phyloP scores from a whole-genome alignment of 2,329 filamentous ascomycete species.

The Botrytis fabae region DNA sequence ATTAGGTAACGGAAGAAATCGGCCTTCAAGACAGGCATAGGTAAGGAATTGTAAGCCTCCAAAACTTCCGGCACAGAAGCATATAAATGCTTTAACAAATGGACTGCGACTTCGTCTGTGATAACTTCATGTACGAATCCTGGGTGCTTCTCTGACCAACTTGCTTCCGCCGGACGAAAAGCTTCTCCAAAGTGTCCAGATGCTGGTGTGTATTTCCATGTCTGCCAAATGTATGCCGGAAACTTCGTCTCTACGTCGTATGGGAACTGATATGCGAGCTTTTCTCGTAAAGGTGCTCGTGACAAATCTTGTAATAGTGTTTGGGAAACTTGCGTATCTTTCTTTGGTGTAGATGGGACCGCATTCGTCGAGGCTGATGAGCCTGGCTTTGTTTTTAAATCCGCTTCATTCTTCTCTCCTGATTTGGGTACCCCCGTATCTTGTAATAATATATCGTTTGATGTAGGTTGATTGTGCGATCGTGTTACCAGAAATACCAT shows the following conservation, averaged over 20 bases:
- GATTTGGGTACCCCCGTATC: neutral
- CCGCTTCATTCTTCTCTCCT: conserved; percentile 12
- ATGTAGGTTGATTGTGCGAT: conserved; percentile 47
- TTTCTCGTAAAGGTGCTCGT: conserved; percentile 71
- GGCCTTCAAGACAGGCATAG: conserved; percentile 73
- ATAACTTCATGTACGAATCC: conserved; percentile 96
- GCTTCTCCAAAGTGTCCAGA: conserved; percentile 70
- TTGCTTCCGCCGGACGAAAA: conserved; percentile 82
- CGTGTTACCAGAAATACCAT: conserved; percentile 69
- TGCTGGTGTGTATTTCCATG: conserved; percentile 86
- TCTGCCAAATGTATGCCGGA: conserved; percentile 98
- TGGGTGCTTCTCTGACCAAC: conserved; percentile 85
- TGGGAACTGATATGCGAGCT: conserved; percentile 89
- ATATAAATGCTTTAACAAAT: conserved; percentile 84
- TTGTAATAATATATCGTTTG: conserved; percentile 22
- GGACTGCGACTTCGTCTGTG: conserved; percentile 81
- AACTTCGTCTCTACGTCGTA: conserved; percentile 89
- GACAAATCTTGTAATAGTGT: conserved; percentile 56
- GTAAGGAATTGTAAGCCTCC: conserved; percentile 72
- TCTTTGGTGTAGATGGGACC: conserved; percentile 26
- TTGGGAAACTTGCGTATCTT: conserved; percentile 30
- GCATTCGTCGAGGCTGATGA: conserved; percentile 25
- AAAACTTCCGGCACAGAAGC: conserved; percentile 76
- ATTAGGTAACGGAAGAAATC: conserved; percentile 72
- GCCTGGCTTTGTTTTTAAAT: conserved; percentile 8